Base-by-base conservation (phyloP, 805 yeast genomes). In the Limtongozyma cylindracea region DNA sequence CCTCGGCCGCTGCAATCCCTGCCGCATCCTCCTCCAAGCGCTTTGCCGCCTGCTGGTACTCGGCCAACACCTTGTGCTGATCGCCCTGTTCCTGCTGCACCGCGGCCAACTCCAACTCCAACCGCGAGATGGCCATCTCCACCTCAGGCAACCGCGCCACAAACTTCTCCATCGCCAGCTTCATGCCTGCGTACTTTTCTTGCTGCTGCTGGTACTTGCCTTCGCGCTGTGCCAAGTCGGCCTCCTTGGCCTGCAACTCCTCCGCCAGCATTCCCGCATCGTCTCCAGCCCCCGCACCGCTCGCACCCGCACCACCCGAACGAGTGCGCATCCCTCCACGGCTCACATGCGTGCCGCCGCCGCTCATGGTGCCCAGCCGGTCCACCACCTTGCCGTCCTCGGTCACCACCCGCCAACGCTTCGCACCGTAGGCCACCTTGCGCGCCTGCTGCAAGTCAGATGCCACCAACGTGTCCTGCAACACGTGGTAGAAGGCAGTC, bases 351-450 rank as follows among this genome's bases (percentile, higher is more conserved):
- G 55, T 59, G 23, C 96, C 98, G 45, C 99, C 99, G 34, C 99
- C 99, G 21, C 91, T 66, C 69, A 91, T 68, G 2, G 95, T 76
- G 43, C 99, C 99, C 2, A 92, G 73, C 10, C 70, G 65, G 34
- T 82, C 95, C 25, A 88, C 84, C 12, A 88, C 49, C 33, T 78
- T 72, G 12, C 99, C 99, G 40, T 76, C 91, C 6, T 80, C 41
- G 0, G 96, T 80, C 0, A 91, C 96, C 12, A 84, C 96, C 33
- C 91, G 60, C 56, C 63, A 74, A 33, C 96, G 53, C 31, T 53
- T 64, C 3, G 55, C 43, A 1, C 91, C 88, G 47, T 71, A 84
- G 0, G 98, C 96, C 15, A 84, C 88, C 19, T 56, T 47, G 29
- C 77, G 72, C 2, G 98, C 99, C 34, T 73, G 78, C 16, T 56